Base-by-base conservation (phyloP, 2,329 filamentous ascomycete genomes). In the Beauveria scarabaeidicola region DNA sequence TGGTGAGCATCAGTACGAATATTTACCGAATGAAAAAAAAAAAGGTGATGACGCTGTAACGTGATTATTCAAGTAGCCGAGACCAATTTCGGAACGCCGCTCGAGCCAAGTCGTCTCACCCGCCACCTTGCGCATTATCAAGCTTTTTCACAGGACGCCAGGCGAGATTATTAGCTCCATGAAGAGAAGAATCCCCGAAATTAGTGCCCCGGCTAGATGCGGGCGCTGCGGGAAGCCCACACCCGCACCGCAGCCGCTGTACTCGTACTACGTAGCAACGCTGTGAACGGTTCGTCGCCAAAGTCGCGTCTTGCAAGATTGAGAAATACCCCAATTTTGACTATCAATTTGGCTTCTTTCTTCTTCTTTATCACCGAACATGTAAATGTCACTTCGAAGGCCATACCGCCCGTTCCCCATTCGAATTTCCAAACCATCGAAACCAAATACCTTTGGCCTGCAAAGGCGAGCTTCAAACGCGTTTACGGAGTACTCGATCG, bases 11-110 rank as follows among this genome's bases (percentile, higher is more conserved):
- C 46, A 17, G 25, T 15, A 13, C 17, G 41, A 19, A 8, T 21
- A 17, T n/a, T 15, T 13, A 13, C 11, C 29, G 29, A 13, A 17
- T 23, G 23, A 29, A 40, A 19, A 27, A 17, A 52, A 25, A 27
- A 17, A 52, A 25, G 11, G 48, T 40, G 48, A 52, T 36, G 17
- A 38, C 6, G 32, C 47, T 25, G 43, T 21, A 23, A n/a, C 19
- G 19, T 23, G 27, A 21, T 36, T 36, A 36, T 36, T 36, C 32
- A 36, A 36, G 38, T 23, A 41, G 27, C 52, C 52, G 52, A 54
- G 52, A 44, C 43, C 44, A 57, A 57, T 57, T 50, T 57, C 54
- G 32, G 54, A 40, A 41, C 21, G 15, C 43, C 54, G 54, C 54
- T 50, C 44, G 44, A 57, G 44, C 54, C 54, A 50, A 50, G 19